phyloP scores from a whole-genome alignment of 2,329 filamentous ascomycete genomes.

The Pseudogymnoascus sp. region DNA sequence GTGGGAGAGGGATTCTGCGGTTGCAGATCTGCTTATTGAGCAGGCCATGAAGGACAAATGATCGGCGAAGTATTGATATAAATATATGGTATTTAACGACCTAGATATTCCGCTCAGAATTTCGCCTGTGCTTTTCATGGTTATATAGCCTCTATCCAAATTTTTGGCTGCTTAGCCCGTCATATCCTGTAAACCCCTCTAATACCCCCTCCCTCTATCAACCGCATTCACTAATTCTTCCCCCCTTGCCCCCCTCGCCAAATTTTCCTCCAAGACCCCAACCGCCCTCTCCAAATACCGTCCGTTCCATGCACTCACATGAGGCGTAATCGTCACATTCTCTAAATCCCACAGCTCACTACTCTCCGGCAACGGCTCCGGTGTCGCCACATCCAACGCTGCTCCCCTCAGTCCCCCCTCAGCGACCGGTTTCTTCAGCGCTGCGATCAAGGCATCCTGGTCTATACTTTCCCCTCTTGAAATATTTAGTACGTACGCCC shows the following conservation, averaged over 20 bases:
- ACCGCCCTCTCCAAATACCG: constrained; percentile 51
- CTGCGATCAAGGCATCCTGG: constrained; percentile 49
- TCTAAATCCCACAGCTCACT: constrained; percentile 55
- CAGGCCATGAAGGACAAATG: constrained; percentile 7
- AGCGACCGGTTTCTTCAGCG: constrained; percentile 34
- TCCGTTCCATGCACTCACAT: constrained; percentile 48
- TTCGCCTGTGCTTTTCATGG: not conserved
- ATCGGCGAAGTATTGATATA: not conserved
- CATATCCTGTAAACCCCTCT: not conserved
- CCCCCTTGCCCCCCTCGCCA: constrained; percentile 44
- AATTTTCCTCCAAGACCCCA: constrained; percentile 50
- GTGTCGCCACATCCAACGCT: constrained; percentile 60
- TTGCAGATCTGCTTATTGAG: not conserved
- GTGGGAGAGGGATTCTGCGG: constrained; percentile 4
- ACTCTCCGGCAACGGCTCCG: constrained; percentile 54
- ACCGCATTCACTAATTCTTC: constrained; percentile 54
- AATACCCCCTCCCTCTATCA: constrained; percentile 54
- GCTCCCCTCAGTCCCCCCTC: constrained; percentile 49
- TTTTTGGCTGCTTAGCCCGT: not conserved
- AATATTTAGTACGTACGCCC: constrained; percentile 56
- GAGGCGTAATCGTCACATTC: constrained; percentile 57
- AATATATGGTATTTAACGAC: not conserved
- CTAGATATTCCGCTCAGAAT: not conserved
- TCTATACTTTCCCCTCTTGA: constrained; percentile 54
- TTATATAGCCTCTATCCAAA: not conserved